Base-by-base conservation (phyloP, 495 filamentous ascomycete genomes). In the Chaetomium fimeti region DNA sequence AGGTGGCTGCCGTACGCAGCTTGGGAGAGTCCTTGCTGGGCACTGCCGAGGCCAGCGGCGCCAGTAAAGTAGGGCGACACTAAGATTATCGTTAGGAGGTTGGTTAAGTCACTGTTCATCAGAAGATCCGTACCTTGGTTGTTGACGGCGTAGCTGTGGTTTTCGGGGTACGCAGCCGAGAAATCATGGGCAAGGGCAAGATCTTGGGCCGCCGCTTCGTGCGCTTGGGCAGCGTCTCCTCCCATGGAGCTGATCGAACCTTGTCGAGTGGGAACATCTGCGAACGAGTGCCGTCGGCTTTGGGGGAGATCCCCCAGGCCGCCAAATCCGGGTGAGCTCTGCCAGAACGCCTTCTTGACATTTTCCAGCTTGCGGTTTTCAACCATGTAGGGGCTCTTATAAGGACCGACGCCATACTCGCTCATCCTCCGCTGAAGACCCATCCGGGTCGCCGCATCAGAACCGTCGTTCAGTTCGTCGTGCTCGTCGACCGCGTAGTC, bases 211-310 rank as follows among this genome's bases (percentile, higher is more conserved):
- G 71, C 72, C n/a, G 69, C 60, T 11, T 83, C 78, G 25, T 81
- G 78, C 16, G 78, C 68, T 15, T 72, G 74, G 12, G 77, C 75
- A 6, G 80, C 74, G 42, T 91, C 88, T 42, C 81, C 80, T 48
- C 81, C 80, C 57, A 83, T 75, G 24, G 88, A 89, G 61, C 87
- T 81, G 58, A 91, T 82, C 4, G 90, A 92, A 13, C 78, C 79
- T 66, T 91, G 88, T 36, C 90, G 87, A 20, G 89, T 83, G 45
- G 76, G 76, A 29, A 83, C 78, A 71, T 93, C 91, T n/a, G 92
- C 93, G 74, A 98, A 96, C n/a, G 94, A 98, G 76, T 98, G 94
- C 4, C 94, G 88, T 56, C 94, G 86, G 71, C 93, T 97, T 67
- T 97, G 92, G 32, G 90, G 85, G 20, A 87, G 78, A 58, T 93